Base-by-base conservation (phyloP, 257 asterid species). In the Scutellaria galericulata region DNA sequence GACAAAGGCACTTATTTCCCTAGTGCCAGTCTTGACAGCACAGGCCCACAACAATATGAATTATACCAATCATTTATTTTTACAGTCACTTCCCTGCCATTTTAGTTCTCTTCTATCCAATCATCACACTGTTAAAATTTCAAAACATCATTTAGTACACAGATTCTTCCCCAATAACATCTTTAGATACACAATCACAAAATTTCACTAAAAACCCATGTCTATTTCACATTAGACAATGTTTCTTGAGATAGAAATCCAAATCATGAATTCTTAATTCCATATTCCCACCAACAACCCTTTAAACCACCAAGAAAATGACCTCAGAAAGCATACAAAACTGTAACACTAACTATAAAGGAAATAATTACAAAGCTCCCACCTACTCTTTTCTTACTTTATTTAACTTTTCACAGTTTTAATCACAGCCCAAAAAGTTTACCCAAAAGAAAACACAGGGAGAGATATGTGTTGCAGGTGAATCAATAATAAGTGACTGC, bases 1-100 rank as follows among this genome's bases (percentile, higher is more conserved):
- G 75, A 81, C 82, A 80, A 77, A 86, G 76, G 60, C 76, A 73
- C 54, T 55, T 53, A 55, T 54, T 51, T 74, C 77, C 82, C 77
- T 35, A 82, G 63, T 87, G 60, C 77, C 81, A 66, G 70, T 71
- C 83, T 84, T 78, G 64, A 82, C 89, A 78, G 78, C 76, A 71
- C 56, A 79, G 88, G 81, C 87, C 92, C 89, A 85, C 85, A 31
- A 9, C 6, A 59, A 75, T 62, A 69, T 63, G 77, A 75, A 72
- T 50, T 60, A 70, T 58, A 70, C 80, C 80, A 15, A 71, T 75
- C 71, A 58, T 66, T 48, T 66, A 62, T 62, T 55, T 71, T 53
- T 64, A 64, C 86, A 71, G 64, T 74, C 47, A 65, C 64, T 20
- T 44, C 53, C 45, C 50, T 45, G 50, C 57, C 63, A 51, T 27